A percentile compares a stretch with the other conserved stretches of the same genome.
These are phyloP conservation scores for Irpex rosettiformis DNA, from an alignment of 1,284 basidiomycete species.

Conservation along the genomic window DNA sequence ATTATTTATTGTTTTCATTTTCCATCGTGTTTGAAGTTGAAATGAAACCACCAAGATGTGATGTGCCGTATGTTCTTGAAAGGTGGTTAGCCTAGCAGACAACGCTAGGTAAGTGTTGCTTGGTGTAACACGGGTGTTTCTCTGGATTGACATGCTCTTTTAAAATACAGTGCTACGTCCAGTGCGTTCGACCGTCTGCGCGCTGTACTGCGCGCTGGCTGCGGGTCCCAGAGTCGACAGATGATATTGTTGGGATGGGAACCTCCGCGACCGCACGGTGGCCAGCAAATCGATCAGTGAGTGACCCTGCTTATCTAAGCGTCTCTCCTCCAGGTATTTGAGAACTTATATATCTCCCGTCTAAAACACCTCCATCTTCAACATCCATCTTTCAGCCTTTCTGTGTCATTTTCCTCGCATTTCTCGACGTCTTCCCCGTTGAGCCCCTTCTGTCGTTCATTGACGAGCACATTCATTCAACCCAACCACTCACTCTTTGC, in stretches of 20 bases:
- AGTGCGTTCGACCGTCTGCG: too few species aligned
- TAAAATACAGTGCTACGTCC: too few species aligned
- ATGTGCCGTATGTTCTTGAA: too few species aligned
- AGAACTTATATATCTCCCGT: background rate
- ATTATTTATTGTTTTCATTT: too few species aligned
- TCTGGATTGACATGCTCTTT: too few species aligned
- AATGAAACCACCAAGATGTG: too few species aligned
- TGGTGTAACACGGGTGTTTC: too few species aligned
- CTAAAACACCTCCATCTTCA: background rate
- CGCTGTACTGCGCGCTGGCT: background rate
- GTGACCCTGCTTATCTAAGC: background rate
- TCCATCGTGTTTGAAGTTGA: too few species aligned
- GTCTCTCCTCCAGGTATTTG: background rate
- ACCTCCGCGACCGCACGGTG: background rate
- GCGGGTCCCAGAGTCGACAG: background rate
- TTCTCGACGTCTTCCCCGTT: background rate
- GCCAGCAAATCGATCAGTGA: background rate
- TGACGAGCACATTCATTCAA: constrained; percentile 11
- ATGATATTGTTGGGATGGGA: background rate
- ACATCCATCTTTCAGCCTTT: background rate
- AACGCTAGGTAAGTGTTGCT: too few species aligned
- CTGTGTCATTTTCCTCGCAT: background rate
- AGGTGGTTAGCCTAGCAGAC: too few species aligned
- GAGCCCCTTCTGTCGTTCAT: constrained; percentile 3
- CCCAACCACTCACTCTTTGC: background rate